Conservation (phyloP, 352 stramenopile species). For the Pythium phragmiticola region DNA sequence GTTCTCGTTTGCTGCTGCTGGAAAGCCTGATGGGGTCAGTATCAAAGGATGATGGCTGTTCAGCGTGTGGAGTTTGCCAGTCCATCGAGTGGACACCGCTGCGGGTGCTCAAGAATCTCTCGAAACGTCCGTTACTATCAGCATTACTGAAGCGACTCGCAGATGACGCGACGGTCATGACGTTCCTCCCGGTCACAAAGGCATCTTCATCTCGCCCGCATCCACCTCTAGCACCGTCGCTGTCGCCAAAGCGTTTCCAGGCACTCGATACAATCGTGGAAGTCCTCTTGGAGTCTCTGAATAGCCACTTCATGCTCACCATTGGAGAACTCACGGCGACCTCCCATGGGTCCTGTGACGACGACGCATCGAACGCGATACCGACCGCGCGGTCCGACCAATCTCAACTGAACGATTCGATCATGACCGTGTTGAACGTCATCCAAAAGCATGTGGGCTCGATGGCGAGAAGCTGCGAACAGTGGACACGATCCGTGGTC, state of each 20-base stretch:
- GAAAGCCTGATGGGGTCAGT: slow-evolving; percentile 30
- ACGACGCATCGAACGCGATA: neutral
- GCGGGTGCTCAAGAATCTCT: slow-evolving; percentile 24
- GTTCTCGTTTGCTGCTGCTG: slow-evolving; percentile 62
- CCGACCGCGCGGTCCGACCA: neutral
- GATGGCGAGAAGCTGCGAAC: slow-evolving; percentile 3
- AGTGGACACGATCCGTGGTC: slow-evolving; percentile 3
- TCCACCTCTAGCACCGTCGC: neutral
- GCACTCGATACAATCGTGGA: slow-evolving; percentile 6
- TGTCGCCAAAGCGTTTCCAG: neutral
- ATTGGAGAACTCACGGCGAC: slow-evolving; percentile 11
- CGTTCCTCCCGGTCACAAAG: slow-evolving; percentile 33
- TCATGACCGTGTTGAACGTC: slow-evolving; percentile 6
- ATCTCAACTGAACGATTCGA: neutral
- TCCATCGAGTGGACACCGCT: slow-evolving; percentile 6
- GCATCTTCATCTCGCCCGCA: neutral
- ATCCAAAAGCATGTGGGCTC: slow-evolving; percentile 25
- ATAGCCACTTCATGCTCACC: slow-evolving; percentile 15
- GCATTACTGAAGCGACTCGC: slow-evolving; percentile 64
- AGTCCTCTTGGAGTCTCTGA: slow-evolving; percentile 6
- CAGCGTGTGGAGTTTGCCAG: slow-evolving; percentile 2
- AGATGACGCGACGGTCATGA: slow-evolving; percentile 55
- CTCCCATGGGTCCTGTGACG: neutral
- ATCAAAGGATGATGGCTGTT: neutral
- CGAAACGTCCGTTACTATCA: slow-evolving; percentile 43